A percentile compares a stretch with the other conserved stretches of the same genome.
These are phyloP conservation scores for Dioszegia hungarica DNA, from an alignment of 768 basidiomycete genomes.

Conservation along the genomic window DNA sequence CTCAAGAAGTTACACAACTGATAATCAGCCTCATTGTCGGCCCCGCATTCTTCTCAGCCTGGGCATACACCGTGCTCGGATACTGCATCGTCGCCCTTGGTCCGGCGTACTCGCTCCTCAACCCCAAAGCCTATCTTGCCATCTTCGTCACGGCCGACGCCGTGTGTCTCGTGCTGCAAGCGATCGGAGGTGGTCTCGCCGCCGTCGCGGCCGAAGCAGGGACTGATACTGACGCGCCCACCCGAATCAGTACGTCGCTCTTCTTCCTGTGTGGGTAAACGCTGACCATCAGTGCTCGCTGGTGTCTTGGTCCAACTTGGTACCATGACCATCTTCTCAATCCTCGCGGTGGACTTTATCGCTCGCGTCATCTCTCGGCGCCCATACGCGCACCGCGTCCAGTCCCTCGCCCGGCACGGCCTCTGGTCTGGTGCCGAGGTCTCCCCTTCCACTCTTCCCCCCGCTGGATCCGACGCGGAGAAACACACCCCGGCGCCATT, in stretches of 20 bases:
- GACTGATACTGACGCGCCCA: slow-evolving; percentile 18
- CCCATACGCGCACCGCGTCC: slow-evolving; percentile 18
- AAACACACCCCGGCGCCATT: neutral
- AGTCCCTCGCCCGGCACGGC: slow-evolving; percentile 1
- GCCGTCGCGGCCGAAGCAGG: slow-evolving; percentile 34
- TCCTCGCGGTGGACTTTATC: slow-evolving; percentile 40
- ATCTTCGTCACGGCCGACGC: slow-evolving; percentile 41
- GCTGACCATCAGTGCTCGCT: slow-evolving; percentile 30
- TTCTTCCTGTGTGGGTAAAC: neutral
- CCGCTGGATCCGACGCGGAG: neutral
- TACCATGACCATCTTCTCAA: slow-evolving; percentile 38
- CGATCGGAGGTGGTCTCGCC: slow-evolving; percentile 41
- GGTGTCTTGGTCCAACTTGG: slow-evolving; percentile 44
- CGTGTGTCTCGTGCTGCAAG: slow-evolving; percentile 42
- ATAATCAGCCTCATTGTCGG: slow-evolving; percentile 40
- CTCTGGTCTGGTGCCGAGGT: neutral
- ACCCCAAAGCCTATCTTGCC: slow-evolving; percentile 30
- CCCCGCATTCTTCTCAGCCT: slow-evolving; percentile 48
- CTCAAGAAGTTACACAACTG: too few relatives aligned
- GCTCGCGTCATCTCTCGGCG: slow-evolving; percentile 19
- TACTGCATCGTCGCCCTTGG: slow-evolving; percentile 44
- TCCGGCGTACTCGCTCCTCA: slow-evolving; percentile 28
- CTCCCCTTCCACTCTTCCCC: neutral
- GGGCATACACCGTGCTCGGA: slow-evolving; percentile 42
- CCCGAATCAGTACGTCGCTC: slow-evolving; percentile 36